Base-by-base conservation (phyloP, 208 protist genomes). In the Leishmania major region DNA sequence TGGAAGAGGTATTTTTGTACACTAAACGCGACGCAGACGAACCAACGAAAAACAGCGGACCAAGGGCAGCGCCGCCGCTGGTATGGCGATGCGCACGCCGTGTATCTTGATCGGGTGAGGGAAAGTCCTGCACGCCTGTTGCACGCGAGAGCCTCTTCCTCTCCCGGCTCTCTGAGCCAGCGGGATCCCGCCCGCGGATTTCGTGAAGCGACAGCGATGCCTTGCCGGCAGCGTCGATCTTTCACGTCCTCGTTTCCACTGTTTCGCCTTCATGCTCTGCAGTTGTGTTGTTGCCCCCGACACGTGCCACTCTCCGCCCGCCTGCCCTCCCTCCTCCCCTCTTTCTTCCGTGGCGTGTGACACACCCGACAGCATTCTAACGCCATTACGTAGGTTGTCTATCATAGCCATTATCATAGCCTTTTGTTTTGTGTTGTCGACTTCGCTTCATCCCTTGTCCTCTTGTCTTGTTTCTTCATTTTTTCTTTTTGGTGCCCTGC, bases 271-370 rank as follows among this genome's bases (percentile, higher is more conserved):
- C 43, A 47, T 10, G 22, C 37, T 74, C 17, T 80, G 75, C 43
- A 31, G 11, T 37, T 40, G 62, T 67, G 40, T 19, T 47, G 25
- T 40, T 77, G 15, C 73, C 1, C 28, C 40, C 15, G 13, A 5
- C 62, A 67, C 62, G 11, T n/a, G 31, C 31, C 10, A 64, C 31
- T 40, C n/a, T 22, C 31, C 4, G 31, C 31, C 31, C 62, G 31
- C 62, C 62, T 40, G 22, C 62, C 40, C 31, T 19, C 31, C 62
- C 62, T 67, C 45, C 64, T 66, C 69, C 81, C 53, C 71, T 51
- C 76, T 55, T 69, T 62, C 31, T 22, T 70, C 8, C 40, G 19
- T 51, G 22, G 35, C 40, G 31, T n/a, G 22, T 13, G 70, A 25
- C 57, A 11, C 57, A 7, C 5, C 7, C 7, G 45, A 10, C 28